Evolutionary conservation across 495 filamentous ascomycete species (phyloP).

Genomic region (Podospora pseudoanserina): DNA sequence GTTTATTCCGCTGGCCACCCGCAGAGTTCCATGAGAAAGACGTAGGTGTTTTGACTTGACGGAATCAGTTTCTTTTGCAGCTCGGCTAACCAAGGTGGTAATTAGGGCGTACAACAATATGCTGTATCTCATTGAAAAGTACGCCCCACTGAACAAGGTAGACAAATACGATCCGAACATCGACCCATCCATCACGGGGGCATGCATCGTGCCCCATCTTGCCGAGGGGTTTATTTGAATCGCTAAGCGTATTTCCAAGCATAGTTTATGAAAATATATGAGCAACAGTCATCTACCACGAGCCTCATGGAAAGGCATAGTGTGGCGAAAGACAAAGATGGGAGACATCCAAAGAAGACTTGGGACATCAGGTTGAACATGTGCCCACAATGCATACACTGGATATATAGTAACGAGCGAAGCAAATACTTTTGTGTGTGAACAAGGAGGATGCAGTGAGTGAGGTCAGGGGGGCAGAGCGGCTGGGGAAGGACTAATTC

Average conservation of each 20-base stretch:
- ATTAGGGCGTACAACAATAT: conserved; percentile 12
- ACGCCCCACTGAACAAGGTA: background rate
- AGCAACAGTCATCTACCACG: too few relatives aligned
- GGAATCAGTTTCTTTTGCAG: background rate
- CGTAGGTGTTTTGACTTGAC: conserved; percentile 1
- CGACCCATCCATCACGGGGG: conserved; percentile 4
- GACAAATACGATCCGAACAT: conserved; percentile 5
- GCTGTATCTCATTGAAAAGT: conserved; percentile 14
- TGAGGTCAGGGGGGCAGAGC: too few relatives aligned
- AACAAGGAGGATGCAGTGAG: too few relatives aligned
- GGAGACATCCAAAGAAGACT: too few relatives aligned
- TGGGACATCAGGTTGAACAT: too few relatives aligned
- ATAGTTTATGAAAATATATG: too few relatives aligned
- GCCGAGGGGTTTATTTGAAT: background rate
- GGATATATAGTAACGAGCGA: too few relatives aligned
- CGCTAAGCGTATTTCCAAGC: background rate
- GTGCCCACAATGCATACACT: too few relatives aligned
- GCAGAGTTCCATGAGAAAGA: conserved; percentile 1
- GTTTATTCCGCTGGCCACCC: conserved; percentile 10
- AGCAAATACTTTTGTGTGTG: too few relatives aligned
- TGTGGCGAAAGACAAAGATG: too few relatives aligned
- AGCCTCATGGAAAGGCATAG: too few relatives aligned
- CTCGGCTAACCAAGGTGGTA: background rate
- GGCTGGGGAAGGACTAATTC: too few relatives aligned
- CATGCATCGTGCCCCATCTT: conserved; percentile 8